These are phyloP conservation scores for Chenopodium formosanum DNA, from an alignment of 148 eudicot species.

Conservation along the genomic window DNA sequence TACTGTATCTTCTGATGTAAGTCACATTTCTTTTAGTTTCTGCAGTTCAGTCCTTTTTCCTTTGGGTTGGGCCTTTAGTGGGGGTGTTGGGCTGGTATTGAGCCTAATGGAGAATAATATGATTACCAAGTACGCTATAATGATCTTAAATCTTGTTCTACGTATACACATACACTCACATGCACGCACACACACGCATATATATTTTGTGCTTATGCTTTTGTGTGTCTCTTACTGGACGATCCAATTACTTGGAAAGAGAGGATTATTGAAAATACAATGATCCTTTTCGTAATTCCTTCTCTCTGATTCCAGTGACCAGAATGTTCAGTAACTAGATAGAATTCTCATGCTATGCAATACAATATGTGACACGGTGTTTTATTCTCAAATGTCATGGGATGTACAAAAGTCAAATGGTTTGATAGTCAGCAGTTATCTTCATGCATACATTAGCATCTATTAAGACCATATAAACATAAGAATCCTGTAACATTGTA, in stretches of 20 bases:
- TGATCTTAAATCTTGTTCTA: not conserved
- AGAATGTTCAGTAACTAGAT: not conserved
- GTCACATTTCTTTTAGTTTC: conserved; percentile 21
- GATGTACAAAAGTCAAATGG: not conserved
- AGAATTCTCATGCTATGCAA: not conserved
- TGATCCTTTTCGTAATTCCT: too few relatives aligned
- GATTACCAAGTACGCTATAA: not conserved
- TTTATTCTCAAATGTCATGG: not conserved
- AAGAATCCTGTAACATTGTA: conserved; percentile 12
- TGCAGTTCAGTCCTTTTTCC: not conserved
- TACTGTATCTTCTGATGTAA: conserved; percentile 85
- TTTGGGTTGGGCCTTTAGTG: too few relatives aligned
- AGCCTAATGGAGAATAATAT: not conserved
- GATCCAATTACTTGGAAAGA: not conserved
- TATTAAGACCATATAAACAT: not conserved
- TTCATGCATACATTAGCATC: not conserved
- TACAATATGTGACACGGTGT: not conserved
- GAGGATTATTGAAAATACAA: not conserved
- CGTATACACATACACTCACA: too few relatives aligned
- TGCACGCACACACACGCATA: too few relatives aligned
- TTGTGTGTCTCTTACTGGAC: not conserved
- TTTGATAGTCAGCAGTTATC: not conserved
- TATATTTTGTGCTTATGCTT: too few relatives aligned
- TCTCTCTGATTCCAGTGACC: not conserved
- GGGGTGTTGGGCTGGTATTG: not conserved